Base-by-base conservation (phyloP, 2,329 filamentous ascomycete genomes). In the Penicillium olsonii region DNA sequence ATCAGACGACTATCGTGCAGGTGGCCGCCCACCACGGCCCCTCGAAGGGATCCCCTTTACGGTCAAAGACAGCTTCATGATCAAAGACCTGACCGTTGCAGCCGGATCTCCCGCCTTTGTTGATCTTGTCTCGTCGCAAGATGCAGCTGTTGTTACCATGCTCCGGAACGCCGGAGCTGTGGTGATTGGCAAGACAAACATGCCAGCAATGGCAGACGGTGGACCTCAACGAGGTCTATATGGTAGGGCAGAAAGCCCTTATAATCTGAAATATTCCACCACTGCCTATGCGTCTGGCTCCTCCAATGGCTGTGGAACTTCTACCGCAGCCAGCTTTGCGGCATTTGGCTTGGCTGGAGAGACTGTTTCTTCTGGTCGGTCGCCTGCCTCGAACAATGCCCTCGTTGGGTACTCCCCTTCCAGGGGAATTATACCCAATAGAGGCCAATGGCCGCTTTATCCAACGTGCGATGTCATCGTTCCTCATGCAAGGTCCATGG, bases 31-130 rank as follows among this genome's bases (percentile, higher is more conserved):
- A 7, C 47, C 53, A 7, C 63, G 74, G 1, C 67, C 66, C 0
- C 67, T 83, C 0, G 79, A 84, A 56, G 78, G 81, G 2, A 81
- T 84, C 5, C 79, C 80, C 0, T 83, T 74, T 49, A 81, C 78
- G 0, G 68, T 82, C 57, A 83, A 84, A 57, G 81, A 84, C 56
- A 78, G 73, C 59, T 82, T 78, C 68, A 79, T 76, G 49, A 74
- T 78, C 29, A 68, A 70, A 18, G 76, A 76, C 1, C 73, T 82
- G 69, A 81, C 75, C 0, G 76, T 78, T 2, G 78, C 80, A 0
- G 65, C 72, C 38, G 81, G 79, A 0, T 82, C 79, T 0, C 77
- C 77, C 2, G 81, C 80, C 0, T 79, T 84, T 45, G 55, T 70
- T 27, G 55, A 76, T 10, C 56, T 84, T 0, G 52, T 76, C 2